Percentiles rank a stretch among this genome's conserved stretches.
Conservation (phyloP, 2,329 filamentous ascomycete genomes). For the Epichloe gansuensis region DNA sequence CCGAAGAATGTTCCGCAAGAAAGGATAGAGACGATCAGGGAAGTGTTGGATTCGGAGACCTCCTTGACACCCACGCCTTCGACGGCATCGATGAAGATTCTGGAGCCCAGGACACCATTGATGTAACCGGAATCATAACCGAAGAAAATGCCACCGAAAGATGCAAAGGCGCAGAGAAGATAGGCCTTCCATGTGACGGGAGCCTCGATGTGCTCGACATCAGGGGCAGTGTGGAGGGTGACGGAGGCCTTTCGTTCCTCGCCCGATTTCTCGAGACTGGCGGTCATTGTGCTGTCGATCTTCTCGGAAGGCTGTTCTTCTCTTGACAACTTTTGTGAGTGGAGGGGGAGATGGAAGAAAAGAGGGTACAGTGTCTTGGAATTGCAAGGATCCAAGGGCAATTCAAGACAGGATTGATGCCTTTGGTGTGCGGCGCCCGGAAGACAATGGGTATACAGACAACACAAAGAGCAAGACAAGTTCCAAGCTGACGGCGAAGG, state of each 20-base stretch:
- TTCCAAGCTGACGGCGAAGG: not conserved
- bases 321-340: not conserved
- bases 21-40: constrained; percentile 61
- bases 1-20: constrained; percentile 71
- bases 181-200: constrained; percentile 59
- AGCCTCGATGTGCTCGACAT: constrained; percentile 51
- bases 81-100: constrained; percentile 40
- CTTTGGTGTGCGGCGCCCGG: not conserved
- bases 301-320: not conserved
- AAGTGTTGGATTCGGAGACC: constrained; percentile 32
- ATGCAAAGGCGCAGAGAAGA: constrained; percentile 56
- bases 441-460: constrained; percentile 4
- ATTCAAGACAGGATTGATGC: not conserved
- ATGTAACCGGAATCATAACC: constrained; percentile 72
- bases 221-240: constrained; percentile 30
- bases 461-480: not conserved
- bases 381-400: not conserved
- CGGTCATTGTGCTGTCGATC: constrained; percentile 2
- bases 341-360: not conserved
- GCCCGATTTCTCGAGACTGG: constrained; percentile 8
- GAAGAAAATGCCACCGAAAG: constrained; percentile 65
- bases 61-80: constrained; percentile 24
- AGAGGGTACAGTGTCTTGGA: not conserved
- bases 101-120: constrained; percentile 46
- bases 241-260: constrained; percentile 15